Evolutionary conservation across 768 basidiomycete species (phyloP), one percentile per base, ranked within the genome.

Genomic region (button mushroom (Agaricus bisporus)): DNA sequence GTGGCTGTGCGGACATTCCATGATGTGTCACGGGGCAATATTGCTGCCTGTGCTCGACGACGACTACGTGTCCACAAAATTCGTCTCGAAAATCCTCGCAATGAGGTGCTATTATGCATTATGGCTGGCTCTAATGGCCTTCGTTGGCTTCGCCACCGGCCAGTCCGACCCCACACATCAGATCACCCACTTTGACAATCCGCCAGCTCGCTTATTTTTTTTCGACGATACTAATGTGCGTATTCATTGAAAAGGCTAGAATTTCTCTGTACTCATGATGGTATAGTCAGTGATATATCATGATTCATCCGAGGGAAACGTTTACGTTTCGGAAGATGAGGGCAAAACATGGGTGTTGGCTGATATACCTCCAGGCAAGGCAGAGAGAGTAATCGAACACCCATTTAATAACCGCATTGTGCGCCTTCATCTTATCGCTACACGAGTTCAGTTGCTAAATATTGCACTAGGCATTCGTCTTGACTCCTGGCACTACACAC

Each of bases 191-290:
- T 90, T 95, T 67, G 62, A 79, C 45, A 88, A 88, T 66, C 71
- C 89, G 35, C 92, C 93, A 8, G 79, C 79, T 11, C 76, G 79
- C 60, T 64, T 95, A 49, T 89, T 88, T 73, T 98, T 93, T 77
- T 97, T 98, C 70, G 90, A 98, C 58, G 95, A 97, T 70, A 86
- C 91, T 6, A 69, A 85, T 28, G 95, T 95, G 60, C 60, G 61
- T 49, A 49, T 58, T 2, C 18, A 7, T 8, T n/a, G 20, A 45
- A 49, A 38, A 3, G 48, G 37, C 11, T 45, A 35, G 42, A 42
- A 28, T 41, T 43, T 45, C 5, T 32, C 11, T n/a, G 26, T 36
- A 22, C 38, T 35, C 25, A 55, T 64, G 48, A 61, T 54, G 44
- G 38, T 18, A 43, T 18, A 37, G 35, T 36, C 66, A 55, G 87